Conservation (phyloP, 345 rosid species). For the Aegle marmelos region DNA sequence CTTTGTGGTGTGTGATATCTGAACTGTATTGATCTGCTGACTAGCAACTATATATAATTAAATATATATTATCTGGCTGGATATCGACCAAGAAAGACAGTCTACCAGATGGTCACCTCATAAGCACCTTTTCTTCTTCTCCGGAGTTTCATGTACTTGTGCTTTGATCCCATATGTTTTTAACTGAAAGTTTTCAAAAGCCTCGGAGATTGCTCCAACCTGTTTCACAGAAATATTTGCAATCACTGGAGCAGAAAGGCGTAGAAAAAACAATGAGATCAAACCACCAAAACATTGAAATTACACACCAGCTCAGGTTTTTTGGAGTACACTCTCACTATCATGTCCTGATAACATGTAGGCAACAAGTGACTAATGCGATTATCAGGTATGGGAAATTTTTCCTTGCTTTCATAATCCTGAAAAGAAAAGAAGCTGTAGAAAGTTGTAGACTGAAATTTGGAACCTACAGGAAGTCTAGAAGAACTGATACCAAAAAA, state of each 20-base stretch:
- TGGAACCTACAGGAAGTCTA: not conserved
- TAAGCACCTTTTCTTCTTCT: slow-evolving; percentile 72
- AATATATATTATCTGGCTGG: not conserved
- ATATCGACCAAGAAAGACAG: not conserved
- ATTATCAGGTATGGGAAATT: slow-evolving; percentile 66
- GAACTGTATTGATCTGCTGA: not conserved
- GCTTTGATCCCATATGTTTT: slow-evolving; percentile 78
- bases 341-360: slow-evolving; percentile 78
- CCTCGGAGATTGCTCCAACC: slow-evolving; percentile 79
- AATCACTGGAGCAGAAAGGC: not conserved
- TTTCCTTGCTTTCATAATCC: slow-evolving; percentile 84
- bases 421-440: slow-evolving; percentile 28
- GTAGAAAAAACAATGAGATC: not conserved
- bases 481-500: not conserved
- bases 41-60: not conserved
- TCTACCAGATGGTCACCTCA: slow-evolving; percentile 20
- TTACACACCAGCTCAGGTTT: slow-evolving; percentile 79
- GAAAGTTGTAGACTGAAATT: not conserved
- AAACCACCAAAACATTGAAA: not conserved
- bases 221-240: slow-evolving; percentile 30
- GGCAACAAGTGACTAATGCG: slow-evolving; percentile 89
- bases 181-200: slow-evolving; percentile 91
- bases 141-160: slow-evolving; percentile 90
- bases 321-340: slow-evolving; percentile 85
- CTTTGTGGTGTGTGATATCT: not conserved